Evolutionary conservation across 2,329 filamentous ascomycete genomes (phyloP).

Genomic region (Penicillium verrucosum): DNA sequence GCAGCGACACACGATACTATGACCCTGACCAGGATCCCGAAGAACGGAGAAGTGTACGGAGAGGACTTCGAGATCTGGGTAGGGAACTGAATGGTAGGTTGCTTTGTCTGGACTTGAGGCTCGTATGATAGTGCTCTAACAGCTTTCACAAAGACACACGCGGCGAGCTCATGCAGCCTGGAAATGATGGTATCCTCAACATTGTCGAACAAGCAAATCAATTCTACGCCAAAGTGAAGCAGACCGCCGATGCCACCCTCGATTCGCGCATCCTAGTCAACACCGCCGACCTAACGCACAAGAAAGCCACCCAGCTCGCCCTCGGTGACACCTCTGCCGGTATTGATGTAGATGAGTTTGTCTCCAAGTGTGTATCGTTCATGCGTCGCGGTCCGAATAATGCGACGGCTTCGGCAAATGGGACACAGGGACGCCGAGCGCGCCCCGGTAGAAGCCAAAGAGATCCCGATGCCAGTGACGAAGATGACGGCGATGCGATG

Average conservation of each 20-base stretch:
- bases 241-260: conserved; percentile 85
- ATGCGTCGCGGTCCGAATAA: conserved; percentile 69
- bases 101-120: neutral
- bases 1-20: conserved; percentile 56
- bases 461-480: conserved; percentile 58
- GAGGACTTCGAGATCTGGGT: conserved; percentile 65
- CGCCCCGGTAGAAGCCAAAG: conserved; percentile 31
- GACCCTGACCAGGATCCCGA: conserved; percentile 79
- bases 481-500: conserved; percentile 69
- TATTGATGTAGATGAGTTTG: conserved; percentile 85
- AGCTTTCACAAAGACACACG: conserved; percentile 55
- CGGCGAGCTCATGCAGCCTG: conserved; percentile 66
- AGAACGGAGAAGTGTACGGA: conserved; percentile 68
- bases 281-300: conserved; percentile 74
- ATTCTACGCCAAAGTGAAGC: conserved; percentile 67
- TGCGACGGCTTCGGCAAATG: conserved; percentile 45
- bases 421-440: conserved; percentile 40
- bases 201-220: conserved; percentile 65
- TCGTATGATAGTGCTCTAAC: conserved; percentile 1
- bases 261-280: conserved; percentile 83
- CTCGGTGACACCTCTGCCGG: conserved; percentile 70
- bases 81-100: conserved; percentile 56
- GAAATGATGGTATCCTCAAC: conserved; percentile 62
- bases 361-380: conserved; percentile 83
- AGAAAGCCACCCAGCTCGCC: conserved; percentile 70